These are phyloP conservation scores for Begonia loranthoides DNA, from an alignment of 306 rosid genomes.

Conservation along the genomic window DNA sequence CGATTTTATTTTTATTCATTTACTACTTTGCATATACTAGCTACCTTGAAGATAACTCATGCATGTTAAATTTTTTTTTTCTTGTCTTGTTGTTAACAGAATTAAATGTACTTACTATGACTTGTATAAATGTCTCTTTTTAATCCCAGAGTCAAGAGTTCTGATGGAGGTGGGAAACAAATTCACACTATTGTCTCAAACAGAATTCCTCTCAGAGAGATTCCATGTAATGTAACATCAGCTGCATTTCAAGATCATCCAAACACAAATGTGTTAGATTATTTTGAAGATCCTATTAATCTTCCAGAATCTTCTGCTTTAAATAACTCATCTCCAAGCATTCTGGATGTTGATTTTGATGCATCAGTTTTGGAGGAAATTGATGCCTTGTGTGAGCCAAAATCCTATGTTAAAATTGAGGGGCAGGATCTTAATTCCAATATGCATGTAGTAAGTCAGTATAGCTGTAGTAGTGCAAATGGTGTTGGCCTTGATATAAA, in stretches of 20 bases:
- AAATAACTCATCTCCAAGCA: constrained; percentile 12
- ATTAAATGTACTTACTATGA: no score
- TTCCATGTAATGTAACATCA: constrained; percentile 23
- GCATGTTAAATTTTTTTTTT: no score
- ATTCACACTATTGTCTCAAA: constrained; percentile 3
- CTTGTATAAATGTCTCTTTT: background rate
- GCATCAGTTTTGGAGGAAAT: constrained; percentile 53
- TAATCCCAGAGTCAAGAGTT: constrained; percentile 22
- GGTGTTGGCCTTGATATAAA: constrained; percentile 8
- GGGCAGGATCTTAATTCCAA: constrained; percentile 11
- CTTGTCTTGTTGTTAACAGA: no score
- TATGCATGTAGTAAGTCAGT: constrained; percentile 6
- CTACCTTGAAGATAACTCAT: no score
- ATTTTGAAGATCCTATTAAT: constrained; percentile 35
- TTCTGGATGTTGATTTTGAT: constrained; percentile 52
- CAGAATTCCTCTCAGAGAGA: constrained; percentile 48
- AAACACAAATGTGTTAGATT: constrained; percentile 12
- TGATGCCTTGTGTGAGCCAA: constrained; percentile 48
- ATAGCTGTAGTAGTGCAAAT: constrained; percentile 9
- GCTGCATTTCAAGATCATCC: constrained; percentile 1
- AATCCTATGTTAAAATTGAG: constrained; percentile 22
- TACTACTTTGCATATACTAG: no score
- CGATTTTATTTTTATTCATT: no score
- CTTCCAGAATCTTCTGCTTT: constrained; percentile 13
- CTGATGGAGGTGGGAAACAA: constrained; percentile 9